phyloP scores from a whole-genome alignment of 331 rosid species.

The Saraca asoca region DNA sequence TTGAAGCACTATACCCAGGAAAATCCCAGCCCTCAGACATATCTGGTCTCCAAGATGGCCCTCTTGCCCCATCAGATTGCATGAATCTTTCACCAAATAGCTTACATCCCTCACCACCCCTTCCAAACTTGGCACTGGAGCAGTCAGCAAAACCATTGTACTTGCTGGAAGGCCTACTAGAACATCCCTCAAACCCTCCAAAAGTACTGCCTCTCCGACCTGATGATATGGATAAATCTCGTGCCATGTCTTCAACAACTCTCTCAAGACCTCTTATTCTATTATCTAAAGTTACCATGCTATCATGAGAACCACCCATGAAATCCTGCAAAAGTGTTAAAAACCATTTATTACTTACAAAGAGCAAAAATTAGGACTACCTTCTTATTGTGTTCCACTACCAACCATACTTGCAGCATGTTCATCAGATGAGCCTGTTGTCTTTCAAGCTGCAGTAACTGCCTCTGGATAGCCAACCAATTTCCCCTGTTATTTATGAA shows the following conservation, averaged over 20 bases:
- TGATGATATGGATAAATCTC: constrained; percentile 82
- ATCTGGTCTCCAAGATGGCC: constrained; percentile 84
- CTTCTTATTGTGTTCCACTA: constrained; percentile 27
- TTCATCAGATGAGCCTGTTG: constrained; percentile 95
- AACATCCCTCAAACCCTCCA: constrained; percentile 77
- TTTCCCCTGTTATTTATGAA: constrained; percentile 82
- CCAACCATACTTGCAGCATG: constrained; percentile 77
- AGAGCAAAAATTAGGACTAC: constrained; percentile 28
- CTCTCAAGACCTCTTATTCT: constrained; percentile 98
- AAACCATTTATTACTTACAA: constrained; percentile 26
- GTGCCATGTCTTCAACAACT: constrained; percentile 94
- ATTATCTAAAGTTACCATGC: constrained; percentile 93
- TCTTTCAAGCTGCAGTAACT: constrained; percentile 86
- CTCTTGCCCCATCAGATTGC: constrained; percentile 89
- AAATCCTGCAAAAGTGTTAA: constrained; percentile 71
- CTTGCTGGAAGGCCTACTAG: constrained; percentile 70
- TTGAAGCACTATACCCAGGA: constrained; percentile 67
- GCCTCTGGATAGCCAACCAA: constrained; percentile 95
- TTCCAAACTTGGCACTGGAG: constrained; percentile 70
- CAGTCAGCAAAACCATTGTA: constrained; percentile 77
- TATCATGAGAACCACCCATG: constrained; percentile 98
- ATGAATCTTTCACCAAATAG: constrained; percentile 69
- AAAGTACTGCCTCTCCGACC: constrained; percentile 77
- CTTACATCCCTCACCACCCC: constrained; percentile 74
- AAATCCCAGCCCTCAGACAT: constrained; percentile 75